These are phyloP conservation scores for Penicillium sclerotigenum DNA, from an alignment of 2,329 filamentous ascomycete genomes.

Conservation along the genomic window DNA sequence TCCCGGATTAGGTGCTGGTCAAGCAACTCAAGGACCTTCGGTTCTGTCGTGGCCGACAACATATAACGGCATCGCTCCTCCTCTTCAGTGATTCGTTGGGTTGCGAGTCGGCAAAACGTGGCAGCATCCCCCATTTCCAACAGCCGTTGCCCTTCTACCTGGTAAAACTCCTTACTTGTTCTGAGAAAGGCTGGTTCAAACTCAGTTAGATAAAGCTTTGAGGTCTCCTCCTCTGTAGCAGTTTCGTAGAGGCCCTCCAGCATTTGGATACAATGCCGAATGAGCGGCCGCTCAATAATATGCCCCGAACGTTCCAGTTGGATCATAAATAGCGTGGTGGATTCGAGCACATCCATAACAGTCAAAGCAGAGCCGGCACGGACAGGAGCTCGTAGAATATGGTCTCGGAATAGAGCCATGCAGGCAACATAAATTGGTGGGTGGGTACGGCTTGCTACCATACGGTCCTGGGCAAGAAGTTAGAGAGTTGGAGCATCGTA, in stretches of 20 bases:
- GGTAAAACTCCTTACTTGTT: conserved; percentile 71
- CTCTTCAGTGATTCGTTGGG: conserved; percentile 74
- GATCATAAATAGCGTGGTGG: conserved; percentile 84
- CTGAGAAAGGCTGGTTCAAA: conserved; percentile 78
- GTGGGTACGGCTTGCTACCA: conserved; percentile 70
- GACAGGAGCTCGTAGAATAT: conserved; percentile 66
- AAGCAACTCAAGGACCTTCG: conserved; percentile 71
- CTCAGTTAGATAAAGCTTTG: conserved; percentile 76
- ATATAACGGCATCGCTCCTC: conserved; percentile 78
- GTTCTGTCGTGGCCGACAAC: conserved; percentile 67
- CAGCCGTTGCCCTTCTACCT: conserved; percentile 68
- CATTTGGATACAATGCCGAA: conserved; percentile 85
- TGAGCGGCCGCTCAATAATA: conserved; percentile 75
- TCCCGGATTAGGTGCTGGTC: conserved; percentile 75
- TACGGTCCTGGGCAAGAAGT: conserved; percentile 63
- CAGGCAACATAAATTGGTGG: conserved; percentile 79
- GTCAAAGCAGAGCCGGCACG: conserved; percentile 41
- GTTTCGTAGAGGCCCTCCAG: conserved; percentile 83
- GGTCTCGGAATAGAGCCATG: conserved; percentile 84
- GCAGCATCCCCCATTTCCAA: conserved; percentile 76
- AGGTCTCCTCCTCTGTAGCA: conserved; percentile 69
- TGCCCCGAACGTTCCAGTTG: conserved; percentile 89
- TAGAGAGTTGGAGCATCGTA: conserved; percentile 2
- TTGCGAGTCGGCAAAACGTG: conserved; percentile 74
- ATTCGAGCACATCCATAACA: conserved; percentile 73